Evolutionary conservation across 306 rosid genomes (phyloP).

Genomic region (Dalbergia oliveri): DNA sequence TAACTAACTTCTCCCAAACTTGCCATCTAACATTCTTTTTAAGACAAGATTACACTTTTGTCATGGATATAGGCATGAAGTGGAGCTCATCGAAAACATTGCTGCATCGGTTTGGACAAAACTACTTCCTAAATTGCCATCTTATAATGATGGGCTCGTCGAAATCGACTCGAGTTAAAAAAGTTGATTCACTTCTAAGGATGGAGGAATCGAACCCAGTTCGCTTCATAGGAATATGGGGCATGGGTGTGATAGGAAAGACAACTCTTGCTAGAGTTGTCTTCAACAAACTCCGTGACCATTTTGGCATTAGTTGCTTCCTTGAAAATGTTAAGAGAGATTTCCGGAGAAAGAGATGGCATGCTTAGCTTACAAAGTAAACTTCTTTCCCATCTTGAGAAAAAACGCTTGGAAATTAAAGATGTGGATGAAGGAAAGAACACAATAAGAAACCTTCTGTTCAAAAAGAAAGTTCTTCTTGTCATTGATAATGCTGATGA

Average conservation of each 20-base stretch:
- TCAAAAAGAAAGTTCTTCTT: conserved; percentile 41
- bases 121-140: conserved; percentile 35
- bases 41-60: not conserved
- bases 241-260: conserved; percentile 50
- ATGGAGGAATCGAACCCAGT: conserved; percentile 18
- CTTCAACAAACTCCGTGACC: conserved; percentile 9
- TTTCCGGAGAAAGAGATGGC: conserved; percentile 28
- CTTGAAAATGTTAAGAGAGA: conserved; percentile 47
- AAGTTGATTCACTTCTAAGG: not conserved
- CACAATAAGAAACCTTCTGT: conserved; percentile 13
- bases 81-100: conserved; percentile 46
- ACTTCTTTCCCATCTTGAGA: conserved; percentile 11
- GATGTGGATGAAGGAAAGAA: conserved; percentile 22
- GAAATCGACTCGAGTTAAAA: conserved; percentile 37
- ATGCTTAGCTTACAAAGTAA: conserved; percentile 35
- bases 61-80: conserved; percentile 5
- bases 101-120: conserved; percentile 32
- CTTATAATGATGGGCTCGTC: conserved; percentile 32
- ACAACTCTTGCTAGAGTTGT: conserved; percentile 51
- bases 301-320: conserved; percentile 43
- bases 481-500: conserved; percentile 49
- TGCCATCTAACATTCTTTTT: no score
- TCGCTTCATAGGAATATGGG: conserved; percentile 50
- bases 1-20: not conserved
- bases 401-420: not conserved